These are phyloP conservation scores for Pleurotus ostreatus DNA, from an alignment of 768 basidiomycete species.

Conservation along the genomic window DNA sequence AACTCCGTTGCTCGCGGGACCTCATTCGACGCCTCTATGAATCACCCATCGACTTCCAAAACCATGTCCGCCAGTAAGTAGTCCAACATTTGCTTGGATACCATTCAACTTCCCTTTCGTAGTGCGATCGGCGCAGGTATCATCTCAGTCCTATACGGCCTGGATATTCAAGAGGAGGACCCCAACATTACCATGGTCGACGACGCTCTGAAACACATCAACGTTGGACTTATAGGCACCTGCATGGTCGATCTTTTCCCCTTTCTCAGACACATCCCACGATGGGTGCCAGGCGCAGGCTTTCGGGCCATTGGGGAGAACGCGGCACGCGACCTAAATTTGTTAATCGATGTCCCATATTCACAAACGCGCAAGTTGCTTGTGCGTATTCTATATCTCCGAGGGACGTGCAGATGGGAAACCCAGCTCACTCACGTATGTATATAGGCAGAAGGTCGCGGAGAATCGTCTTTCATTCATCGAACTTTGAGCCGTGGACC, in stretches of 20 bases:
- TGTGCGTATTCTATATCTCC: slow-evolving; percentile 18
- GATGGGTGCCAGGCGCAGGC: slow-evolving; percentile 55
- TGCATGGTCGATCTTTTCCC: not conserved
- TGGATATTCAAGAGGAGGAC: not conserved
- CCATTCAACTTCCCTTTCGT: too few species aligned
- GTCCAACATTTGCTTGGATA: too few species aligned
- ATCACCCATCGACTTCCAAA: not conserved
- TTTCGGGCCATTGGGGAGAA: slow-evolving; percentile 46
- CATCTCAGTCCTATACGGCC: not conserved
- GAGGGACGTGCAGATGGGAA: too few species aligned
- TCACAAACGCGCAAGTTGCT: slow-evolving; percentile 19
- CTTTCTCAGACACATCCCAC: slow-evolving; percentile 43
- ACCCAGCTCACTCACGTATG: too few species aligned
- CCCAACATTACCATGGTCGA: not conserved
- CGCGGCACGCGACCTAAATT: slow-evolving; percentile 35
- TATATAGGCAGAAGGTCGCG: too few species aligned
- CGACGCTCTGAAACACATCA: not conserved
- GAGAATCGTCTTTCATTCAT: too few species aligned
- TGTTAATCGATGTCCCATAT: slow-evolving; percentile 34
- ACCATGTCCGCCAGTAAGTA: not conserved
- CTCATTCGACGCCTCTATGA: not conserved
- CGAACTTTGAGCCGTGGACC: too few species aligned
- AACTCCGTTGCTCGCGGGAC: not conserved
- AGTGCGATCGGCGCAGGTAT: not conserved
- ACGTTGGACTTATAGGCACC: not conserved